Evolutionary conservation across 257 asterid species (phyloP).

Genomic region (Primulina tabacum): DNA sequence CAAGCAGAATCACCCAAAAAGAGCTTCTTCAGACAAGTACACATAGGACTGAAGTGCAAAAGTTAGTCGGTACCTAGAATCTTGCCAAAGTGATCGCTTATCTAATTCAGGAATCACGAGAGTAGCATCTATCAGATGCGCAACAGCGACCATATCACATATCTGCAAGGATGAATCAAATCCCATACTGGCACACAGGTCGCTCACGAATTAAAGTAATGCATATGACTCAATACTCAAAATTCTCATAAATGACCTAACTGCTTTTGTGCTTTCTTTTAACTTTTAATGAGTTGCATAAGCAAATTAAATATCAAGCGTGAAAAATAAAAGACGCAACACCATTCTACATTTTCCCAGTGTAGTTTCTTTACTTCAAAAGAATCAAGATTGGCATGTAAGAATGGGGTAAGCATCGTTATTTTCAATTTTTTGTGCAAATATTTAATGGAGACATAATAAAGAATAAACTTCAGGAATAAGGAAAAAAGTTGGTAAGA

Average conservation of each 20-base stretch:
- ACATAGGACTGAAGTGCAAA: constrained; percentile 1
- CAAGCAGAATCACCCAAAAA: constrained; percentile 20
- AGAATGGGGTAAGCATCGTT: neutral
- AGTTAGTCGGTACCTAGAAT: constrained; percentile 57
- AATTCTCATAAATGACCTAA: constrained; percentile 1
- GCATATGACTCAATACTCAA: constrained; percentile 5
- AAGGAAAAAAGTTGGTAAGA: constrained; percentile 12
- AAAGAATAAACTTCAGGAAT: neutral
- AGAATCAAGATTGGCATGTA: neutral
- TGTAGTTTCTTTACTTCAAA: neutral
- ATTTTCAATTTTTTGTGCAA: neutral
- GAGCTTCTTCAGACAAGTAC: constrained; percentile 4
- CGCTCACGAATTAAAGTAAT: neutral
- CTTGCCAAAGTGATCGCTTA: constrained; percentile 92
- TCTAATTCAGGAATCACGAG: constrained; percentile 96
- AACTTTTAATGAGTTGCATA: constrained; percentile 1
- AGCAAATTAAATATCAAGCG: neutral
- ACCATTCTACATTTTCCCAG: neutral
- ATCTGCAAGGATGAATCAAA: constrained; percentile 49
- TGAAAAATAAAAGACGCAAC: neutral
- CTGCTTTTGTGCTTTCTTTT: neutral
- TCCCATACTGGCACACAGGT: constrained; percentile 12
- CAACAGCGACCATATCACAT: constrained; percentile 99
- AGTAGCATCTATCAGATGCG: constrained; percentile 89
- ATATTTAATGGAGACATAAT: neutral